These are phyloP conservation scores for Monilinia fructigena DNA, from an alignment of 2,329 filamentous ascomycete genomes.

Conservation along the genomic window DNA sequence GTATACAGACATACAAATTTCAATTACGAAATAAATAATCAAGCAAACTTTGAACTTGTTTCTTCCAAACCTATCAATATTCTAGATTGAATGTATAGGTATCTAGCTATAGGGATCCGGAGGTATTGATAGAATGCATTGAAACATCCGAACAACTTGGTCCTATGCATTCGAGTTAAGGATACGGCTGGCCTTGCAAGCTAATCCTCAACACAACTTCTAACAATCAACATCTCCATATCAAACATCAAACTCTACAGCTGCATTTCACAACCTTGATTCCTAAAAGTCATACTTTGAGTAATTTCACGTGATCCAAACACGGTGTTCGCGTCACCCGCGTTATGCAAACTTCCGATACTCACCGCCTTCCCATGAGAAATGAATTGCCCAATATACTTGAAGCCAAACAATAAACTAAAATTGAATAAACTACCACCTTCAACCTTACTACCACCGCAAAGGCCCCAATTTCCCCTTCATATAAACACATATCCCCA, in stretches of 20 bases:
- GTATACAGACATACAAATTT: not conserved
- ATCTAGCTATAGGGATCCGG: too few relatives aligned
- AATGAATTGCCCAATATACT: slow-evolving; percentile 12
- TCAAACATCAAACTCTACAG: not conserved
- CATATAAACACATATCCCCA: not conserved
- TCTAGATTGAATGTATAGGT: not conserved
- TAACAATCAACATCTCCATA: not conserved
- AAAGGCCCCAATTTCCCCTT: slow-evolving; percentile 3
- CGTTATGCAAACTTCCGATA: not conserved
- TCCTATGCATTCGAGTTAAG: not conserved
- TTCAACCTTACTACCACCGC: not conserved
- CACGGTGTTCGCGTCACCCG: slow-evolving; percentile 18
- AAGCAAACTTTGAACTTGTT: not conserved
- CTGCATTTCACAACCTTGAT: not conserved
- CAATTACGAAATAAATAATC: not conserved
- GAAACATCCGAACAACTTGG: not conserved
- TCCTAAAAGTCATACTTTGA: not conserved
- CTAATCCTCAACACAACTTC: not conserved
- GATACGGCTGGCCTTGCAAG: not conserved
- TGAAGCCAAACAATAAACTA: slow-evolving; percentile 3
- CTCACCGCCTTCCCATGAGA: slow-evolving; percentile 19
- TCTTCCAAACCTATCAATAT: not conserved
- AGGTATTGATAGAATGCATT: not conserved
- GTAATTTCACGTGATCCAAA: not conserved
- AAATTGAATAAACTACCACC: not conserved